Base-by-base conservation (phyloP, 1,139 yeast genomes). In the Yamadazyma membranifaciens region DNA sequence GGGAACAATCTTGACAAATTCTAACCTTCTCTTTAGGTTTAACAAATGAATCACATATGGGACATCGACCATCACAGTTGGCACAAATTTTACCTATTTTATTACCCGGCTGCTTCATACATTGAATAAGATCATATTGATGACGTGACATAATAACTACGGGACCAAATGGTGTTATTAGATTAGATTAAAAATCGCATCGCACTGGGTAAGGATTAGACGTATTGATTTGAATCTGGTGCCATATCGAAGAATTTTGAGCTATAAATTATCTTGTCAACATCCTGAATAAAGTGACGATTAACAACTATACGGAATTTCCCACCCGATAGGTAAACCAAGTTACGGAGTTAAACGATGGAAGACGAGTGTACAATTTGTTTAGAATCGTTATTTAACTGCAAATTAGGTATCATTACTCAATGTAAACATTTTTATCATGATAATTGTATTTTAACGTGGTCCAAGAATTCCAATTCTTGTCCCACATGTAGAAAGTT, bases 21-120 rank as follows among this genome's bases (percentile, higher is more conserved):
- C 86, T 70, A 2, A 82, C 97, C 42, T 70, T 63, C n/a, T 80
- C 71, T 6, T 79, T 75, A 1, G 95, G 91, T 45, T 86, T 81
- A 10, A 88, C 96, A 49, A 75, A 79, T 1, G 96, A 86, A 57
- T 89, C 98, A 61, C 98, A 91, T 1, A 81, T 70, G 2, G 97
- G 97, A 56, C 98, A 91, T 48, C 83, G 73, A 1, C 97, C 98
- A 56, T 91, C 97, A 60, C 98, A 91, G 59, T 77, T 85, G 31
- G 79, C 80, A 56, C 98, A 91, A 7, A 91, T 70, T 42, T 73
- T 65, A 0, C 96, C 97, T 6, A 78, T 60, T 26, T 67, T 62
- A 0, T 80, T 75, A 1, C 98, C 97, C 2, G 96, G 89, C 54
- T 81, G 95, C 56, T 85, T 87, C 75, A 87, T 70, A 59, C 98